Conservation (phyloP, 83 land plant genomes). For the Larix sibirica region DNA sequence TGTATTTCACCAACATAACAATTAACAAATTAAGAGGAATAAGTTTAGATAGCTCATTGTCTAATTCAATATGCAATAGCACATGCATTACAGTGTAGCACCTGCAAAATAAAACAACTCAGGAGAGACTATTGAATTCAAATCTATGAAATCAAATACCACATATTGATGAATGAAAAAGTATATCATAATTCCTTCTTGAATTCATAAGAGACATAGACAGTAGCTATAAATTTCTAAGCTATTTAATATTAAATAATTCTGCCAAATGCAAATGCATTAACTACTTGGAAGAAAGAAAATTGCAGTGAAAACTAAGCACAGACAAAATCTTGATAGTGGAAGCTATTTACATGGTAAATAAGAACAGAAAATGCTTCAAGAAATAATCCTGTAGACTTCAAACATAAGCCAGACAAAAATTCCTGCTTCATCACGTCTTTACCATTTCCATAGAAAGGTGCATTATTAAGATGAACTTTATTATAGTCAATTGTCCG, state of each 20-base stretch:
- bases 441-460: neutral
- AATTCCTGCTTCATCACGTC: neutral
- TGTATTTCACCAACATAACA: too few species aligned
- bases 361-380: neutral
- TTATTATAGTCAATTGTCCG: neutral
- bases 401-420: neutral
- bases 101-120: too few species aligned
- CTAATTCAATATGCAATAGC: too few species aligned
- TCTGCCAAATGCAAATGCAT: too few species aligned
- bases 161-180: neutral
- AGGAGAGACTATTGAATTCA: neutral
- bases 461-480: neutral
- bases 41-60: too few species aligned
- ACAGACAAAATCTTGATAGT: neutral
- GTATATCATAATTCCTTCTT: neutral
- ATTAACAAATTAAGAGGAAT: too few species aligned
- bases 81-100: too few species aligned
- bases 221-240: neutral
- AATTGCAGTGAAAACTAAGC: too few species aligned
- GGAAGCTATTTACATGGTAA: neutral
- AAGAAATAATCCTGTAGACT: neutral
- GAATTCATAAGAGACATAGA: neutral
- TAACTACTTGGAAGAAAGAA: too few species aligned
- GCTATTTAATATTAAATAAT: too few species aligned
- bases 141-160: neutral